Percentiles rank a stretch among this genome's conserved stretches.
Conservation (phyloP, 1,284 basidiomycete species). For the Pyrrhoderma lamaoense region DNA sequence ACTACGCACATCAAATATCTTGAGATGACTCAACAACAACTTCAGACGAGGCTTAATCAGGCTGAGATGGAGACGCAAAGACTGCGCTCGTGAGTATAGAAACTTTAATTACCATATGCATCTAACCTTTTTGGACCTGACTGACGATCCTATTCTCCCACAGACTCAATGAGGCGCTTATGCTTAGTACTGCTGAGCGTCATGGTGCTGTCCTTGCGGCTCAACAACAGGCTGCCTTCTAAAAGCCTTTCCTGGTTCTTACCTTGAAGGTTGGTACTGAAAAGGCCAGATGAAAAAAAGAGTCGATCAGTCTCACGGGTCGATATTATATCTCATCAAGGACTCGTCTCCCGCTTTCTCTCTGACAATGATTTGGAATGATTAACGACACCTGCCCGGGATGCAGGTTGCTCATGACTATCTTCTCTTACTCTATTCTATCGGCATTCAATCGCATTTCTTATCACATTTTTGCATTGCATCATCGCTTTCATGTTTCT, state of each 20-base stretch:
- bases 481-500: slow-evolving; percentile 11
- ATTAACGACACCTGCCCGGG: slow-evolving; percentile 17
- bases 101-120: background rate
- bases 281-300: slow-evolving; percentile 17
- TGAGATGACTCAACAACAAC: slow-evolving; percentile 63
- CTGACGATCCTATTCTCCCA: background rate
- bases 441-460: slow-evolving; percentile 9
- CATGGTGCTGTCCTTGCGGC: slow-evolving; percentile 48
- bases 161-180: slow-evolving; percentile 76
- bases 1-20: slow-evolving; percentile 75
- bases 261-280: slow-evolving; percentile 6
- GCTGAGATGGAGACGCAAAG: slow-evolving; percentile 70
- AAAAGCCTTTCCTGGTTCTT: slow-evolving; percentile 28
- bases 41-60: slow-evolving; percentile 65
- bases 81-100: slow-evolving; percentile 46
- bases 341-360: slow-evolving; percentile 9
- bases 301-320: background rate
- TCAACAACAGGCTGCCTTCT: slow-evolving; percentile 39
- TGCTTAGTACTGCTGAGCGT: slow-evolving; percentile 72
- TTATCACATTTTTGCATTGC: slow-evolving; percentile 8
- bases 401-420: slow-evolving; percentile 16
- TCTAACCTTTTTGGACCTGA: slow-evolving; percentile 5
- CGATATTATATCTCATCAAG: background rate
- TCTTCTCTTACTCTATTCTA: slow-evolving; percentile 8
- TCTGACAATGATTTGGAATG: slow-evolving; percentile 17